Evolutionary conservation across 805 yeast genomes (phyloP).

Genomic region (Candida namnaoensis): DNA sequence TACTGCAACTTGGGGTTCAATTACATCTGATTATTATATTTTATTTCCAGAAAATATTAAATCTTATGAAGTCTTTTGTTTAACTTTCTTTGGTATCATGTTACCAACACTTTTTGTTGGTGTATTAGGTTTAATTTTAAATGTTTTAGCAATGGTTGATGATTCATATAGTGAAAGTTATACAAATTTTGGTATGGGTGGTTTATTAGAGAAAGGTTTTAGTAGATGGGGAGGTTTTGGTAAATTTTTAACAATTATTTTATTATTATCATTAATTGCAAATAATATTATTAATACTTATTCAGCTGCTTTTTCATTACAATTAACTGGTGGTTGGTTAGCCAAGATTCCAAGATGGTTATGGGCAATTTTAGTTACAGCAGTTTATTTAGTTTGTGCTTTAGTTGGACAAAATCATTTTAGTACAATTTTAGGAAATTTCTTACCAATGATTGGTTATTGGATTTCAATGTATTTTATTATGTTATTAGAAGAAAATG

Average conservation of each 20-base stretch:
- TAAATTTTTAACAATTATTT: conserved; percentile 59
- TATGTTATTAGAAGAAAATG: conserved; percentile 64
- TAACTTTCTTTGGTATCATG: conserved; percentile 60
- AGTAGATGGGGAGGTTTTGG: conserved; percentile 69
- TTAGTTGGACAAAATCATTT: conserved; percentile 70
- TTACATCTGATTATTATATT: conserved; percentile 79
- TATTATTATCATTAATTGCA: conserved; percentile 69
- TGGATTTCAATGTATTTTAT: conserved; percentile 80
- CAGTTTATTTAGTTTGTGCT: conserved; percentile 59
- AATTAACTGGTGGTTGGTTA: conserved; percentile 45
- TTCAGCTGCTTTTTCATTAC: conserved; percentile 75
- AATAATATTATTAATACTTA: conserved; percentile 78
- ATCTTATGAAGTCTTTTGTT: conserved; percentile 39
- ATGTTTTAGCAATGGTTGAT: conserved; percentile 52
- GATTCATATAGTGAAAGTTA: conserved; percentile 53
- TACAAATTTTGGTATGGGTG: conserved; percentile 61
- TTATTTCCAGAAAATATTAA: conserved; percentile 69
- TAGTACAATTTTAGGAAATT: conserved; percentile 65
- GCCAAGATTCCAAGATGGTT: conserved; percentile 72
- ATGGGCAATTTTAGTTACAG: conserved; percentile 58
- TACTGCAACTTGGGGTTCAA: conserved; percentile 85
- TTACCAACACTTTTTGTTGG: conserved; percentile 75
- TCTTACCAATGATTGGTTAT: conserved; percentile 86
- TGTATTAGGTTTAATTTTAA: conserved; percentile 60
- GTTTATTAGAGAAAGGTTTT: conserved; percentile 57